A percentile compares a stretch with the other conserved stretches of the same genome.
These are phyloP conservation scores for Petunia hybrid DNA, from an alignment of 305 asterid genomes.

Conservation along the genomic window DNA sequence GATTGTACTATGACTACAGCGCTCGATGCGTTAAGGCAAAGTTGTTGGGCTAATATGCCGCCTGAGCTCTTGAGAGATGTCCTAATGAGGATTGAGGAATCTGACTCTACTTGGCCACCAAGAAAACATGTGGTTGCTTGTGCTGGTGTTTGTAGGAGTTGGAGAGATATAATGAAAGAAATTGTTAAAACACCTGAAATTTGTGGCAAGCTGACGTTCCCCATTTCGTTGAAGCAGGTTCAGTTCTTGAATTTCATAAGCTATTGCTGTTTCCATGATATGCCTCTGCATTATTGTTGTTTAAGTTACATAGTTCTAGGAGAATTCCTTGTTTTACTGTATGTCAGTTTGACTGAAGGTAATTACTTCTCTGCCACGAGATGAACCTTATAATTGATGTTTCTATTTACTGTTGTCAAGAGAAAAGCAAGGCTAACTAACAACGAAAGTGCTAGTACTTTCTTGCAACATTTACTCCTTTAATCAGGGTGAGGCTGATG, in stretches of 20 bases:
- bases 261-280: background rate
- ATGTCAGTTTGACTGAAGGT: background rate
- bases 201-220: constrained; percentile 72
- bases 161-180: constrained; percentile 85
- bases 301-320: background rate
- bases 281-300: background rate
- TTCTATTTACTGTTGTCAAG: background rate
- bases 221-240: constrained; percentile 92
- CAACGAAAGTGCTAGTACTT: background rate
- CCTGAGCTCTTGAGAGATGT: constrained; percentile 92
- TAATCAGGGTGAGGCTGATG: background rate
- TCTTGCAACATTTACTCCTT: background rate
- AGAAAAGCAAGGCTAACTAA: background rate
- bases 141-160: constrained; percentile 88
- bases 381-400: constrained; percentile 7
- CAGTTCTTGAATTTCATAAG: background rate
- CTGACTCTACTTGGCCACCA: constrained; percentile 72
- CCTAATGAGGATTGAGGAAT: constrained; percentile 72
- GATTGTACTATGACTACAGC: constrained; percentile 52
- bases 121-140: constrained; percentile 77
- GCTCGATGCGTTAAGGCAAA: constrained; percentile 79
- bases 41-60: constrained; percentile 94
- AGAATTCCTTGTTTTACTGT: background rate
- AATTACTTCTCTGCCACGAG: background rate
- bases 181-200: constrained; percentile 63